These are phyloP conservation scores for Dipodascus geniculatus DNA, from an alignment of 805 yeast genomes.

Conservation along the genomic window DNA sequence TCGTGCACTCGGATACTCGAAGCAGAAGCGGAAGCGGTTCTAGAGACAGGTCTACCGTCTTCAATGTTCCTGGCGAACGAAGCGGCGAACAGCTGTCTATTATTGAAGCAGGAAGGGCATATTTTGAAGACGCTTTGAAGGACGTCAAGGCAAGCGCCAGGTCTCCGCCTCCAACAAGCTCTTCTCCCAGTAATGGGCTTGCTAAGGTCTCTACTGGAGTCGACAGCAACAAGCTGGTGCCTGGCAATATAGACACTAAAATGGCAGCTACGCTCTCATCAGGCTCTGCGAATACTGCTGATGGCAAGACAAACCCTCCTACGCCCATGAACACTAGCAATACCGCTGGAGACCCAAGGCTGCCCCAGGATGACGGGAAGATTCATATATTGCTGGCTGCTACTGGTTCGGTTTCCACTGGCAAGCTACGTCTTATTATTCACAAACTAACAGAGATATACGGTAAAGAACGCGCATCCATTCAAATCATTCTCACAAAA, in stretches of 20 bases:
- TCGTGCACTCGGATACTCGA: conserved; percentile 30
- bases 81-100: background rate
- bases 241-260: conserved; percentile 3
- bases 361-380: conserved; percentile 77
- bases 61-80: background rate
- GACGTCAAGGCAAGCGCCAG: background rate
- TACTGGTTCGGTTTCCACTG: conserved; percentile 79
- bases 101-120: background rate
- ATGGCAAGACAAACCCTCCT: conserved; percentile 7
- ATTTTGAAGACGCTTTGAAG: background rate
- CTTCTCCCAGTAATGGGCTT: background rate
- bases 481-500: conserved; percentile 76
- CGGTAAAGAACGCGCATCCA: conserved; percentile 61
- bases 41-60: background rate
- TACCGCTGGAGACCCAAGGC: conserved; percentile 46
- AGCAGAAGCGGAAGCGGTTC: conserved; percentile 26
- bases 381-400: conserved; percentile 78
- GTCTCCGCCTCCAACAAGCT: background rate
- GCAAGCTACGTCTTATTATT: conserved; percentile 67
- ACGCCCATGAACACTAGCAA: conserved; percentile 27
- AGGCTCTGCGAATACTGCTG: conserved; percentile 2
- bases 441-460: conserved; percentile 72
- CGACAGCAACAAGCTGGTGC: background rate
- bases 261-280: background rate
- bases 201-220: background rate